phyloP scores from a whole-genome alignment of 306 rosid species.

The Cucurbita ficifolia region DNA sequence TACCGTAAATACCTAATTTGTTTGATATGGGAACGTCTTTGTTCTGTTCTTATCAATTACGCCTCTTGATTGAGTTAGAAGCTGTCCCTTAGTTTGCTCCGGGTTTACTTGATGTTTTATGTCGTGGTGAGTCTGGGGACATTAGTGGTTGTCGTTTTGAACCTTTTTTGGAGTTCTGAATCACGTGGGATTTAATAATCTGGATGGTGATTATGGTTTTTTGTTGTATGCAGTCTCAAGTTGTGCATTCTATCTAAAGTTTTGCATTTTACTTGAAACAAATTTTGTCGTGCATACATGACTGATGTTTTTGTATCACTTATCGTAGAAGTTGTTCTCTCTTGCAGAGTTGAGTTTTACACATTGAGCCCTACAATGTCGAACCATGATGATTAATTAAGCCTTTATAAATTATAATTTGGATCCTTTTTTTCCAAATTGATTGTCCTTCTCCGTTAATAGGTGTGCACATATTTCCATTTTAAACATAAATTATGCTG shows the following conservation, averaged over 20 bases:
- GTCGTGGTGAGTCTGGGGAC: background rate
- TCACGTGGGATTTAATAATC: background rate
- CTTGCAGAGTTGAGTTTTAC: background rate
- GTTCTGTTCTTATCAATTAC: background rate
- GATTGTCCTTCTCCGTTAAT: background rate
- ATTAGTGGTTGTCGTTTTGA: background rate
- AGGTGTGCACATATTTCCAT: background rate
- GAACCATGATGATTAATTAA: background rate
- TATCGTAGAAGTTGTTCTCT: background rate
- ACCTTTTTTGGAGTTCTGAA: background rate
- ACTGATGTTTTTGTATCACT: background rate
- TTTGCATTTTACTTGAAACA: background rate
- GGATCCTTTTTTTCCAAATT: background rate
- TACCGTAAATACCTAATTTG: background rate
- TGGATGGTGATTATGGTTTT: background rate
- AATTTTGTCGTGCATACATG: background rate
- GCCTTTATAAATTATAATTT: background rate
- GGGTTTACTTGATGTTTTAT: background rate
- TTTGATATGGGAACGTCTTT: background rate
- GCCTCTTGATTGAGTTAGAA: background rate
- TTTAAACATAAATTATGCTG: background rate
- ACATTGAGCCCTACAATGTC: background rate
- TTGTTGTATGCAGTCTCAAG: background rate
- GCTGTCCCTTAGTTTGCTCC: background rate
- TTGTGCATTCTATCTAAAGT: background rate